Conservation (phyloP, 2,329 filamentous ascomycete species). For the Colletotrichum euphorbiae region DNA sequence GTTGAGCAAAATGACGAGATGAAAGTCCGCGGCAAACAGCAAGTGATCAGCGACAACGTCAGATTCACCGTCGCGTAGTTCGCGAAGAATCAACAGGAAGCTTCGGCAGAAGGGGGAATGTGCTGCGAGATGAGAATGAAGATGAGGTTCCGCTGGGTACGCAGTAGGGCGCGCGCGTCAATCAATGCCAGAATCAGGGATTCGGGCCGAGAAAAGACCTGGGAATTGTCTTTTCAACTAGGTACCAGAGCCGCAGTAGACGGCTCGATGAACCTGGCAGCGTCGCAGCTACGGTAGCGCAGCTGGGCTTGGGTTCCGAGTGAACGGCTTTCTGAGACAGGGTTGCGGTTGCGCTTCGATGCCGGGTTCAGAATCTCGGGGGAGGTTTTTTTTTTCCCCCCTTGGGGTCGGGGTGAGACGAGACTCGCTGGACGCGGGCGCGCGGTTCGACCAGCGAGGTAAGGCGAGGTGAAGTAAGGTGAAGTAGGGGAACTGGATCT, state of each 20-base stretch:
- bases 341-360: slow-evolving; percentile 25
- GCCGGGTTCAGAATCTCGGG: slow-evolving; percentile 21
- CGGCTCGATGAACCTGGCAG: slow-evolving; percentile 5
- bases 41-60: slow-evolving; percentile 12
- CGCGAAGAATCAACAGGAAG: slow-evolving; percentile 21
- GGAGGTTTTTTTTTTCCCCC: not conserved
- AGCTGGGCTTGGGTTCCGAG: slow-evolving; percentile 21
- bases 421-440: not conserved
- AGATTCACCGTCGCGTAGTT: slow-evolving; percentile 20
- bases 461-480: not conserved
- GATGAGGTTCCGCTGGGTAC: slow-evolving; percentile 25
- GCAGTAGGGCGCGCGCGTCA: slow-evolving; percentile 35
- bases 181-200: slow-evolving; percentile 34
- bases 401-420: not conserved
- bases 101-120: slow-evolving; percentile 13
- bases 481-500: slow-evolving; percentile 11
- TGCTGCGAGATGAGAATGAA: slow-evolving; percentile 32
- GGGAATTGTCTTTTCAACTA: slow-evolving; percentile 26
- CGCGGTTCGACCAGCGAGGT: slow-evolving; percentile 19
- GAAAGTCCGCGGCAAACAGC: slow-evolving; percentile 12
- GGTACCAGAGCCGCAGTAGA: slow-evolving; percentile 23
- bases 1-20: not conserved
- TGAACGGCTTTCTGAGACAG: slow-evolving; percentile 37
- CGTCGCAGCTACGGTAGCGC: slow-evolving; percentile 11
- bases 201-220: slow-evolving; percentile 36